Evolutionary conservation across 1,139 yeast genomes (phyloP).

Genomic region (Yamadazyma siamensis): DNA sequence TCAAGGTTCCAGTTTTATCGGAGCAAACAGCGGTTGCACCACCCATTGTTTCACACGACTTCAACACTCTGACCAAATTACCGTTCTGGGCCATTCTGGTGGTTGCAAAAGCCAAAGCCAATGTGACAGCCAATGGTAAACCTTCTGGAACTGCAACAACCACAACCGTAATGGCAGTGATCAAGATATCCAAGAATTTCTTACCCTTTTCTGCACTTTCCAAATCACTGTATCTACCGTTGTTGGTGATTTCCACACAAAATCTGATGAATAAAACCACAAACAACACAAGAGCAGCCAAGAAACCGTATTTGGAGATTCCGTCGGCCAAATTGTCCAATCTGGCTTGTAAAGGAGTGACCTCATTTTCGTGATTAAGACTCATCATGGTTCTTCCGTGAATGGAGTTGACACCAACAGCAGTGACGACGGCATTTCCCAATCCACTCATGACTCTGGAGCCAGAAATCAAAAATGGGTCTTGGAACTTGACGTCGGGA

Average conservation of each 20-base stretch:
- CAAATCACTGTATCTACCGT: conserved; percentile 39
- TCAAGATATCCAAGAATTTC: conserved; percentile 76
- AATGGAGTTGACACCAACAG: conserved; percentile 84
- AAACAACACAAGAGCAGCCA: conserved; percentile 78
- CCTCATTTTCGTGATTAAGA: conserved; percentile 68
- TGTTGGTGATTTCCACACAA: conserved; percentile 60
- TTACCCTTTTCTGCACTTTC: conserved; percentile 78
- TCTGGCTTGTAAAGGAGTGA: conserved; percentile 86
- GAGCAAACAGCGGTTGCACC: conserved; percentile 97
- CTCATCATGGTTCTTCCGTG: conserved; percentile 91
- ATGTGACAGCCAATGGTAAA: conserved; percentile 90
- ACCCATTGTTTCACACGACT: conserved; percentile 98
- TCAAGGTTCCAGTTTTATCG: conserved; percentile 95
- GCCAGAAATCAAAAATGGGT: conserved; percentile 90
- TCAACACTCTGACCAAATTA: conserved; percentile 87
- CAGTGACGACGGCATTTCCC: conserved; percentile 82
- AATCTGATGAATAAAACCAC: conserved; percentile 76
- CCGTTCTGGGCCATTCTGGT: conserved; percentile 97
- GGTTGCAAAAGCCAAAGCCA: conserved; percentile 96
- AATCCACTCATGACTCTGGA: conserved; percentile 81
- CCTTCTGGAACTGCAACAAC: conserved; percentile 99
- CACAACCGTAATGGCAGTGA: conserved; percentile 85
- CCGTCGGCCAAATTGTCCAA: conserved; percentile 84
- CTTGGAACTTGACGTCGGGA: conserved; percentile 44
- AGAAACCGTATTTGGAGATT: conserved; percentile 87